Evolutionary conservation across 179 eudicot genomes (phyloP), one percentile per base, ranked within the genome.

Genomic region (Corrigiola litoralis): DNA sequence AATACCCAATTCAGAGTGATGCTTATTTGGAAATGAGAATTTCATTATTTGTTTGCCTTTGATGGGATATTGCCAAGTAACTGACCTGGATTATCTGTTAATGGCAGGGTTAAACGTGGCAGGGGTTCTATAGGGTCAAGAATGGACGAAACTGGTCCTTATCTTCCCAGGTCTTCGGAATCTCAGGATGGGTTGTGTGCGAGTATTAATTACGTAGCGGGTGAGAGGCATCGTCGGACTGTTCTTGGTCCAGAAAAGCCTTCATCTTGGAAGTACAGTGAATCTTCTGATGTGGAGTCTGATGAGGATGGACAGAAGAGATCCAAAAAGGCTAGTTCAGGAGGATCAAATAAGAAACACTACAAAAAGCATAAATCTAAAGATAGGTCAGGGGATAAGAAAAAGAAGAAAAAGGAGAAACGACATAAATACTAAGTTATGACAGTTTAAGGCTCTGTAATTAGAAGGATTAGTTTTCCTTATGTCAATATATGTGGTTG

Each of bases 71-170:
- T 54, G 38, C 45, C 58, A 20, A 49, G 33, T 37, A 23, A 21
- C 54, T 47, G 53, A 69, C 36, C 50, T 9, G 32, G 66, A 20
- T 58, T 23, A 11, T 75, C 9, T 52, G 41, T 25, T 29, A n/a
- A 25, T 77, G 66, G 55, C 84, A 92, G 98, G 82, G 79, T 55
- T 20, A 92, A 92, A 78, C 88, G 98, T 38, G 98, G 98, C 9
- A 82, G 95, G 61, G 98, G 98, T 65, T 72, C 90, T 52, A 67
- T 89, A 74, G 98, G 98, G n/a, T 81, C 96, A 63, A 77, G 96
- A 72, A 92, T 92, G 95, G 96, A 92, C 71, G 98, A 92, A 84
- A 76, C 95, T 14, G 96, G 98, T 55, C 98, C 95, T 34, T 92
- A 81, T 61, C 87, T 87, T 49, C 82, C 87, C 54, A 55, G 64